phyloP scores from a whole-genome alignment of 2,329 filamentous ascomycete genomes.

The Septoria linicola region DNA sequence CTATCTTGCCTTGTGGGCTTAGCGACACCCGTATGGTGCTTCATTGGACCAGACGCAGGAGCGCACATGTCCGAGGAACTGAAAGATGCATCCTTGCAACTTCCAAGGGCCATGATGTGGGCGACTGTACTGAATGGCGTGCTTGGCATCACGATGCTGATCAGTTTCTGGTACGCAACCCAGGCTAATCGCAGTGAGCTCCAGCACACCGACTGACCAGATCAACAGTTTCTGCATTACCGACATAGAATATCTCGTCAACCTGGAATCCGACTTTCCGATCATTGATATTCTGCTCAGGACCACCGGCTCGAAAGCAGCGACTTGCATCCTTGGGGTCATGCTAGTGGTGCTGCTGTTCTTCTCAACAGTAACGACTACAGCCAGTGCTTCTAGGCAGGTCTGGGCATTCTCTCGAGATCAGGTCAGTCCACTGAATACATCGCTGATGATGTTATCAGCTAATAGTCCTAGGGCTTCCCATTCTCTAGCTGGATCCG shows the following conservation, averaged over 20 bases:
- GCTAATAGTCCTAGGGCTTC: constrained; percentile 30
- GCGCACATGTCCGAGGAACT: constrained; percentile 33
- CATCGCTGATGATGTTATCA: neutral
- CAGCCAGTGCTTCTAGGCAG: constrained; percentile 37
- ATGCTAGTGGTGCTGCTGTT: constrained; percentile 37
- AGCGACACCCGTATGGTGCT: constrained; percentile 40
- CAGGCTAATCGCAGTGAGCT: too few relatives aligned
- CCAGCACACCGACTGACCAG: constrained; percentile 8
- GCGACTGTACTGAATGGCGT: constrained; percentile 41
- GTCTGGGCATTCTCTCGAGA: constrained; percentile 39
- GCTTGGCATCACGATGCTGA: constrained; percentile 39
- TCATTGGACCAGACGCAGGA: constrained; percentile 29
- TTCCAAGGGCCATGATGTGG: constrained; percentile 47
- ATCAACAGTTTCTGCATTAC: constrained; percentile 34
- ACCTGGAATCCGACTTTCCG: constrained; percentile 31
- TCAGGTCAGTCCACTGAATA: constrained; percentile 19
- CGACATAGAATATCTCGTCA: constrained; percentile 30
- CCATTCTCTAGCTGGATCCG: constrained; percentile 39
- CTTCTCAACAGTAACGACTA: constrained; percentile 39
- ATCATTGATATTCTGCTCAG: constrained; percentile 36
- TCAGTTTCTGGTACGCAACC: constrained; percentile 39
- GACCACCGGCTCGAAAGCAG: constrained; percentile 34
- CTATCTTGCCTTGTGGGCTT: constrained; percentile 46
- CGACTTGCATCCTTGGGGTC: constrained; percentile 34
- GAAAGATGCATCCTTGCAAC: constrained; percentile 43